Base-by-base conservation (phyloP, 805 yeast genomes). In the Suhomyces sp. region DNA sequence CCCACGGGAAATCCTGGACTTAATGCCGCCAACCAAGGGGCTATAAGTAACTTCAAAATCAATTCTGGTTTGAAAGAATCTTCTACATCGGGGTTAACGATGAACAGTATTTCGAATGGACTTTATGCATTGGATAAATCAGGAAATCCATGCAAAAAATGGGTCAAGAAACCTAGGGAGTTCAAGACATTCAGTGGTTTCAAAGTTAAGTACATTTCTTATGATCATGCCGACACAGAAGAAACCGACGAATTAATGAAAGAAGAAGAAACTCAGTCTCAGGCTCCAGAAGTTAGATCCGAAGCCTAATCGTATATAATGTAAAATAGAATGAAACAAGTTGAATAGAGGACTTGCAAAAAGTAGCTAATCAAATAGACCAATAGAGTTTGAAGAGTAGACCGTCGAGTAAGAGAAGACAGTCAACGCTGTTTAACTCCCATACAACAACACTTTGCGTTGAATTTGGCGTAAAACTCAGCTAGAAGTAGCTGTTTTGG, bases 161-260 rank as follows among this genome's bases (percentile, higher is more conserved):
- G 78, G 78, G 61, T 56, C 24, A 72, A 73, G 54, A 61, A 60
- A 20, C 63, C 71, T 2, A 50, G 65, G 9, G 62, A 64, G 49
- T 72, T 74, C 60, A 75, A 75, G 66, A 72, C 78, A 1, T 75
- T 75, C 57, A 70, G 71, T 44, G 79, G 79, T 10, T 75, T 69
- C 60, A 73, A 72, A 56, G 65, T 72, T 10, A 61, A 61, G 44
- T 62, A 68, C 50, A 47, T 45, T 17, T 35, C 59, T 9, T 74
- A 63, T 53, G 63, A 60, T 37, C 65, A 67, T 41, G 27, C 17
- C 21, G 29, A 21, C 17, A 19, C 13, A 31, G 47, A 6, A 19
- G 35, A 24, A 40, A 49, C 37, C 8, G 4, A 46, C 41, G 49
- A 19, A 20, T 19, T 27, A 19, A 24, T 31, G 20, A 47, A 50